Evolutionary conservation across 1,284 basidiomycete genomes (phyloP), one percentile per base, ranked within the genome.

Genomic region (Trametes sp.): DNA sequence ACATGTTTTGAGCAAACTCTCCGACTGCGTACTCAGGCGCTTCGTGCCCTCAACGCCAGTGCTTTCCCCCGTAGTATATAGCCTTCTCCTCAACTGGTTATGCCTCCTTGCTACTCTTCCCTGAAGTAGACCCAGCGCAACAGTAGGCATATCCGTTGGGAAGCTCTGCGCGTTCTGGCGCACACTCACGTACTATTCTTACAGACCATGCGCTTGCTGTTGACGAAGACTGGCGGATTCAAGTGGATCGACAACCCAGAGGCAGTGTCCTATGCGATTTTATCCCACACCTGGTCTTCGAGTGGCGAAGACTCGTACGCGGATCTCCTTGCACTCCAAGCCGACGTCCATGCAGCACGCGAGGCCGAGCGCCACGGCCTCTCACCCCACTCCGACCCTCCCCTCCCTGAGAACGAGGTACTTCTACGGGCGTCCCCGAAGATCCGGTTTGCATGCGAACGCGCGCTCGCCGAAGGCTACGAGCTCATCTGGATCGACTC

Each of bases 281-380:
- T 57, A 9, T 57, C 54, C 8, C 54, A 57, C 11, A 26, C 45
- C 14, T 57, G 44, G 54, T 38, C 31, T 1, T 6, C 24, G 11
- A 33, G 26, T 7, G 53, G 53, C 14, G 53, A 54, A 44, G 41
- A 54, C 8, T 21, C 28, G 9, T 54, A 31, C n/a, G 38, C 41
- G 11, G 54, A 36, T 10, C 14, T 57, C 13, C 38, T 29, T 6
- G 26, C 16, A 3, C 7, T 45, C 44, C 53, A 44, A 31, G 53
- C 16, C 19, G 19, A 44, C 13, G 53, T 45, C 23, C 44, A 14
- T 10, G 23, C 44, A 6, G 44, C 8, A 24, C 44, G 44, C 23
- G 44, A 36, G 2, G n/a, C n/a, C n/a, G n/a, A n/a, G n/a, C n/a
- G n/a, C n/a, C n/a, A n/a, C n/a, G n/a, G n/a, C n/a, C n/a, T n/a